These are phyloP conservation scores for Polyplosphaeria fusca DNA, from an alignment of 495 filamentous ascomycete genomes.

Conservation along the genomic window DNA sequence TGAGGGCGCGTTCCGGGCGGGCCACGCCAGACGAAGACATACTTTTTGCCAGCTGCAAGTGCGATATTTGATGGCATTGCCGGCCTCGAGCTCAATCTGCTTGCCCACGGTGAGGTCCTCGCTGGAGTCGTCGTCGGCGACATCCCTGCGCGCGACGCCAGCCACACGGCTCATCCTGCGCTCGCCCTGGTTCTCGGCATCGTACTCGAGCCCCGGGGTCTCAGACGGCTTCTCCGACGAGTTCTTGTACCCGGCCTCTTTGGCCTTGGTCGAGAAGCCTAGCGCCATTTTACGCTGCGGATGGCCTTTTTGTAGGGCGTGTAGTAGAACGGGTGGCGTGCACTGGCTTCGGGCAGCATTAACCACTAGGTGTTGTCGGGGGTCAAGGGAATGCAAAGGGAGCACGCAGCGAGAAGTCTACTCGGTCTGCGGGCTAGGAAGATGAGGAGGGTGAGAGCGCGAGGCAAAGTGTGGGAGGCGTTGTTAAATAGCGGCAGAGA, in stretches of 20 bases:
- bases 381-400: no score
- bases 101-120: slow-evolving; percentile 55
- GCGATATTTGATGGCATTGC: slow-evolving; percentile 77
- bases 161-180: slow-evolving; percentile 39
- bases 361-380: no score
- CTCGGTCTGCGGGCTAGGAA: no score
- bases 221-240: neutral
- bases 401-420: no score
- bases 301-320: slow-evolving; percentile 41
- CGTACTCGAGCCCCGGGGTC: slow-evolving; percentile 12
- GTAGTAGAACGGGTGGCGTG: slow-evolving; percentile 40
- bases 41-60: slow-evolving; percentile 92
- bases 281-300: slow-evolving; percentile 54
- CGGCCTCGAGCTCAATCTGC: slow-evolving; percentile 75
- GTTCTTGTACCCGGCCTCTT: slow-evolving; percentile 11
- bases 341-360: slow-evolving; percentile 45
- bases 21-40: slow-evolving; percentile 24
- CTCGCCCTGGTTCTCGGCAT: slow-evolving; percentile 27
- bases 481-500: no score
- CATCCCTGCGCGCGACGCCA: neutral
- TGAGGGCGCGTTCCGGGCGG: neutral
- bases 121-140: slow-evolving; percentile 41
- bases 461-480: no score
- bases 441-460: no score
- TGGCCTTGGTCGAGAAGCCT: slow-evolving; percentile 27